Percentiles rank a stretch among this genome's conserved stretches.
These are phyloP conservation scores for Leccinum aurantiacum DNA, from an alignment of 768 basidiomycete species.

Conservation along the genomic window DNA sequence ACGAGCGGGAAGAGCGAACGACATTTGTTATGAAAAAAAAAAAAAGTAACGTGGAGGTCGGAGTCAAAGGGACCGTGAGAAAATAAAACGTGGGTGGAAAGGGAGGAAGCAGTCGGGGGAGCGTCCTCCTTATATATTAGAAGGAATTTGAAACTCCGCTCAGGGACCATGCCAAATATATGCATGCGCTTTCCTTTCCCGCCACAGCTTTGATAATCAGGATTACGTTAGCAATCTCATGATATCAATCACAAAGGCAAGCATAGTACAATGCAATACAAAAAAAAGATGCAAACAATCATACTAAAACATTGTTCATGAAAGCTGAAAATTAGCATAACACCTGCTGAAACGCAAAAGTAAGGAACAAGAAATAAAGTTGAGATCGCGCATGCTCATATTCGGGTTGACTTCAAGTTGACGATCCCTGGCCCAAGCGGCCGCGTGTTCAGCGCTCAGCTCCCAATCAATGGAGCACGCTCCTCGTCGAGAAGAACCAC, in stretches of 20 bases:
- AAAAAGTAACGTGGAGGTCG: constrained; percentile 22
- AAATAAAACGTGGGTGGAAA: constrained; percentile 29
- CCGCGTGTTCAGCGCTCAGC: constrained; percentile 27
- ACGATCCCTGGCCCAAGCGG: background rate
- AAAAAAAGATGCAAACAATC: constrained; percentile 6
- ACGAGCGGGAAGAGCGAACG: constrained; percentile 72
- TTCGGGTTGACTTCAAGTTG: background rate
- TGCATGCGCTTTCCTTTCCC: constrained; percentile 13
- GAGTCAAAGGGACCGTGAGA: constrained; percentile 28
- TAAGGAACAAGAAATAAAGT: background rate
- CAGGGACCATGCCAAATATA: constrained; percentile 26
- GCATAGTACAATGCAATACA: constrained; percentile 6
- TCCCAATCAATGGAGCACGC: constrained; percentile 74
- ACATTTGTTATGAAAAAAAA: constrained; percentile 32
- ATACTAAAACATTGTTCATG: constrained; percentile 1
- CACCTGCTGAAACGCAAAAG: background rate
- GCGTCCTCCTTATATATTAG: constrained; percentile 29
- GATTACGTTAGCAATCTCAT: background rate
- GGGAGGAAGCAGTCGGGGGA: constrained; percentile 13
- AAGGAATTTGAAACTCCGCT: constrained; percentile 30
- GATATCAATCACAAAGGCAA: background rate
- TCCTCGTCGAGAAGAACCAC: constrained; percentile 83
- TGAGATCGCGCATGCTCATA: background rate
- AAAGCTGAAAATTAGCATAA: background rate
- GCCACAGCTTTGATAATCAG: constrained; percentile 3